Evolutionary conservation across 176 grass and related monocot species (phyloP).

Genomic region (Avena atlantica): DNA sequence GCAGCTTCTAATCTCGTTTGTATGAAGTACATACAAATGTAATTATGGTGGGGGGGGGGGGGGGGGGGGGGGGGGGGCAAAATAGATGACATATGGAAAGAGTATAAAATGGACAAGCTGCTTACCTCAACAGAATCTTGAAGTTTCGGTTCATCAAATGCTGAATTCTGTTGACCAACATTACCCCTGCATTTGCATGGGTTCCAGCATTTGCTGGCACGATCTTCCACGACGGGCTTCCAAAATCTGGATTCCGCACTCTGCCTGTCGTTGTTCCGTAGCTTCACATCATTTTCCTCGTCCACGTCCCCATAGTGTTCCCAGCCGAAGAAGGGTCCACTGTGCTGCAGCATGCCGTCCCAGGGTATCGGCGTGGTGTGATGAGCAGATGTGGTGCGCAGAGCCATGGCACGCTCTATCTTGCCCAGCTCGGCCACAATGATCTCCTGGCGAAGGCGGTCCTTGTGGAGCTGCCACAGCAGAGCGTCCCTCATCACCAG

Average conservation of each 20-base stretch:
- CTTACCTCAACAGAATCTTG: slow-evolving; percentile 35
- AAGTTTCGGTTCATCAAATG: slow-evolving; percentile 8
- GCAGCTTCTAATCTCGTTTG: neutral
- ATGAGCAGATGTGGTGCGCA: neutral
- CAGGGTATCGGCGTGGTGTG: neutral
- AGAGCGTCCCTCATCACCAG: slow-evolving; percentile 45
- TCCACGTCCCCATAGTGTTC: neutral
- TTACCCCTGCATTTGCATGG: neutral
- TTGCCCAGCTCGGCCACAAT: slow-evolving; percentile 43
- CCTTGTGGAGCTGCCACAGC: slow-evolving; percentile 49
- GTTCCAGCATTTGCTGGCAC: neutral
- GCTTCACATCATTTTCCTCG: slow-evolving; percentile 11
- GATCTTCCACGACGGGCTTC: neutral
- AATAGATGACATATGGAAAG: neutral
- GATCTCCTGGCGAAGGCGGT: slow-evolving; percentile 46
- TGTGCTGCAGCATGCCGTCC: neutral
- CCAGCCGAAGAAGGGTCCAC: neutral
- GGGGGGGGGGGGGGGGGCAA: neutral
- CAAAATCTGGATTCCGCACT: neutral
- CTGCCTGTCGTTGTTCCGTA: neutral
- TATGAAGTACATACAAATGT: neutral
- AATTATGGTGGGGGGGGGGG: neutral
- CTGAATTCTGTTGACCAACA: neutral
- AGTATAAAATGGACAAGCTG: neutral
- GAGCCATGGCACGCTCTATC: slow-evolving; percentile 46